These are phyloP conservation scores for Castanopsis chinensis DNA, from an alignment of 306 rosid species.

Conservation along the genomic window DNA sequence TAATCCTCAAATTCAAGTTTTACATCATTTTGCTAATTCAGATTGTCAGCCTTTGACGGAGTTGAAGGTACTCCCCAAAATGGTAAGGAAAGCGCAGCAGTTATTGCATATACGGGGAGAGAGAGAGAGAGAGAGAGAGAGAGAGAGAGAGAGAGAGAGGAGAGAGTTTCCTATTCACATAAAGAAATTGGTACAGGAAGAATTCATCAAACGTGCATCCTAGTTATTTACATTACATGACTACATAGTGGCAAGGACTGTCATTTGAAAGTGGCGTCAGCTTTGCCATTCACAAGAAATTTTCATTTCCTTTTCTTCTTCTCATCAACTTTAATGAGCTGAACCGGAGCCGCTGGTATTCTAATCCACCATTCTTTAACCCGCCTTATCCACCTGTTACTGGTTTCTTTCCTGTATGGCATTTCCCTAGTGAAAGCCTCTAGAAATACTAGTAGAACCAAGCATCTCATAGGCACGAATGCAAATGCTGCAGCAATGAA, in stretches of 20 bases:
- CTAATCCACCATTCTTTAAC: conserved; percentile 91
- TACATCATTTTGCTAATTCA: no score
- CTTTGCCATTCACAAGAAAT: neutral
- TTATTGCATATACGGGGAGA: no score
- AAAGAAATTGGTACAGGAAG: neutral
- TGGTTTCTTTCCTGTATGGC: conserved; percentile 79
- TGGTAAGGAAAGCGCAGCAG: no score
- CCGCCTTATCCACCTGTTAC: conserved; percentile 58
- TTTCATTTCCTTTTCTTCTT: conserved; percentile 64
- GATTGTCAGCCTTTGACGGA: no score
- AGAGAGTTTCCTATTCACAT: neutral
- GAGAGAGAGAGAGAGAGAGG: no score
- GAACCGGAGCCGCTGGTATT: conserved; percentile 97
- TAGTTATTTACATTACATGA: neutral
- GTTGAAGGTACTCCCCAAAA: no score
- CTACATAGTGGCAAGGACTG: neutral
- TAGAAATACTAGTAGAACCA: conserved; percentile 46
- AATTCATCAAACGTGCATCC: neutral
- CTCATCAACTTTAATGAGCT: conserved; percentile 58
- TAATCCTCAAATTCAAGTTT: no score
- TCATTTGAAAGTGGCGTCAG: neutral
- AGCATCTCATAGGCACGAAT: conserved; percentile 58
- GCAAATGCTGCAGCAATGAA: conserved; percentile 60
- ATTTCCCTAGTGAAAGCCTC: conserved; percentile 80
- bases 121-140: no score